phyloP scores from a whole-genome alignment of 108 stramenopile genomes.

The Nannochloropsis oceanica region DNA sequence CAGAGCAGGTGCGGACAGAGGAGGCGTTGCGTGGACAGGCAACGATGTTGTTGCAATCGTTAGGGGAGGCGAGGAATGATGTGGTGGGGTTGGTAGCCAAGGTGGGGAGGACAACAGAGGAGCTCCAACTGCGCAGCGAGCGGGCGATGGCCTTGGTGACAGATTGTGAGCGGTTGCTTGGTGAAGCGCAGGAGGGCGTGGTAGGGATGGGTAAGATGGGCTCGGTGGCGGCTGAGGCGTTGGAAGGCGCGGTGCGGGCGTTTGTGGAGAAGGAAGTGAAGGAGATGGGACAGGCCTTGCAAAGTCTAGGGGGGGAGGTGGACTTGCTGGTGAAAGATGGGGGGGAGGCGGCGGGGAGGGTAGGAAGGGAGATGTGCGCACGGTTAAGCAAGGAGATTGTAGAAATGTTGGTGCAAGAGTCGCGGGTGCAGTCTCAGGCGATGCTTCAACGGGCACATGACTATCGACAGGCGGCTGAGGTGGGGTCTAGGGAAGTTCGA shows the following conservation, averaged over 20 bases:
- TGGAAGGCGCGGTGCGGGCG: not conserved
- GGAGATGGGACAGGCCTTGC: not conserved
- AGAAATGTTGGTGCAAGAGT: not conserved
- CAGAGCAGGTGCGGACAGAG: slow-evolving; percentile 12
- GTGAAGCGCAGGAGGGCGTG: not conserved
- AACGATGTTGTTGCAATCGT: not conserved
- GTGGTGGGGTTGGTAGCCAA: slow-evolving; percentile 3
- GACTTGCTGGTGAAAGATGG: not conserved
- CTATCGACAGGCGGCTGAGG: not conserved
- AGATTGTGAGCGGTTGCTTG: not conserved
- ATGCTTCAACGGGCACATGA: not conserved
- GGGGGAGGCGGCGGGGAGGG: not conserved
- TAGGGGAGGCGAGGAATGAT: not conserved
- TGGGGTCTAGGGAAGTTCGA: not conserved
- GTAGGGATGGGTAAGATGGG: not conserved
- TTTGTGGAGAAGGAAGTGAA: not conserved
- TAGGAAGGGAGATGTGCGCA: not conserved
- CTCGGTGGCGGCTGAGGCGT: not conserved
- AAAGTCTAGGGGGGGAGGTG: not conserved
- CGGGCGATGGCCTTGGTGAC: not conserved
- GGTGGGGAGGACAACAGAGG: not conserved
- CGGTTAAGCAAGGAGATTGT: not conserved
- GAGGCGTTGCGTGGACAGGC: not conserved
- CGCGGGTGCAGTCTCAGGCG: not conserved
- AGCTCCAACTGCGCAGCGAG: not conserved